phyloP scores from a whole-genome alignment of 2,329 filamentous ascomycete species.

The Epicoccum sorghinum region DNA sequence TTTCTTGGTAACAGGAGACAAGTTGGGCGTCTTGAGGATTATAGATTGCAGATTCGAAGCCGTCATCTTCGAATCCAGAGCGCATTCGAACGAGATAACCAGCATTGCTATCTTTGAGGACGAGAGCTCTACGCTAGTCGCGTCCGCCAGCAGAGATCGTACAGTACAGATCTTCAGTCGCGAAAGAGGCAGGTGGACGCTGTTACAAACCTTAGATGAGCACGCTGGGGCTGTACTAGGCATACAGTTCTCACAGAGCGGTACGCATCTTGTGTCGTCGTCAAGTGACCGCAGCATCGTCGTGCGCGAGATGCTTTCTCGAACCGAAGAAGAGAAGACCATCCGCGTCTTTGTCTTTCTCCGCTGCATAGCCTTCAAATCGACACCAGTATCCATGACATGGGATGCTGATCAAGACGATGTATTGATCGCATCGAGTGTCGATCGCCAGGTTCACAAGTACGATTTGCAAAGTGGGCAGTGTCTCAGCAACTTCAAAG shows the following conservation, averaged over 20 bases:
- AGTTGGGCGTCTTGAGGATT: conserved; percentile 77
- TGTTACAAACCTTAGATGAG: conserved; percentile 90
- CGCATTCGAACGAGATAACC: conserved; percentile 84
- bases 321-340: conserved; percentile 64
- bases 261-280: conserved; percentile 76
- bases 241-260: conserved; percentile 75
- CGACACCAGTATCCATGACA: conserved; percentile 84
- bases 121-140: conserved; percentile 69
- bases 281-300: conserved; percentile 85
- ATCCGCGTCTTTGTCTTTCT: conserved; percentile 77
- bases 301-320: conserved; percentile 76
- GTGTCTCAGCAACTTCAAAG: conserved; percentile 76
- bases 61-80: conserved; percentile 75
- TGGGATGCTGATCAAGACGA: conserved; percentile 67
- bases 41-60: conserved; percentile 67
- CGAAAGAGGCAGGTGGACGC: conserved; percentile 67
- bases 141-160: conserved; percentile 79
- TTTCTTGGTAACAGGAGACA: conserved; percentile 82
- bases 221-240: conserved; percentile 86
- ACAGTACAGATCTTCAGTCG: conserved; percentile 86
- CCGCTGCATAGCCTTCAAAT: conserved; percentile 80
- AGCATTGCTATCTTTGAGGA: conserved; percentile 77
- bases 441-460: conserved; percentile 66
- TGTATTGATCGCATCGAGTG: conserved; percentile 63
- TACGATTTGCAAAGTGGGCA: conserved; percentile 71